Conservation (phyloP, 2,329 filamentous ascomycete genomes). For the Juglanconis sp. region DNA sequence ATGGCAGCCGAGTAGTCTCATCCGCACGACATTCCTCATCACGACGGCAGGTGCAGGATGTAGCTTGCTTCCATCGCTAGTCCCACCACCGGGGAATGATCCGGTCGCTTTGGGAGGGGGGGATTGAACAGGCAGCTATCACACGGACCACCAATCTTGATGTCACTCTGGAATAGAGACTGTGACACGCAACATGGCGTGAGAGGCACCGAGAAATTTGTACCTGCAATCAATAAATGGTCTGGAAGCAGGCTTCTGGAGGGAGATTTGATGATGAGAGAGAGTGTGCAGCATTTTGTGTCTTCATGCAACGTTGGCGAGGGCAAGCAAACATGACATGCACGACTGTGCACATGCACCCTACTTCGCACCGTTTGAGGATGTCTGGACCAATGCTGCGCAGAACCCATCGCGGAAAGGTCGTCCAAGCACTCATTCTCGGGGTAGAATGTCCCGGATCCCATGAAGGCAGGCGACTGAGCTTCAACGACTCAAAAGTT, state of each 20-base stretch:
- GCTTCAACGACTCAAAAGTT: background rate
- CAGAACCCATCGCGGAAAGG: background rate
- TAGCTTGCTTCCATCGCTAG: background rate
- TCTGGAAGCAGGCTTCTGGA: background rate
- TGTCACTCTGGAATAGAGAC: background rate
- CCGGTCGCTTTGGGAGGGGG: background rate
- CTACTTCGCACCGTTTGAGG: background rate
- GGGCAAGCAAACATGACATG: slow-evolving; percentile 7
- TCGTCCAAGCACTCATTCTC: background rate
- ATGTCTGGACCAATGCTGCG: background rate
- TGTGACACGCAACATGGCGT: background rate
- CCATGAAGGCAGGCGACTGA: background rate
- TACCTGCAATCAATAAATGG: background rate
- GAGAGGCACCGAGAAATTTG: background rate
- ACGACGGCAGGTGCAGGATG: no score
- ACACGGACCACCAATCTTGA: background rate
- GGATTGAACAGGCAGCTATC: background rate
- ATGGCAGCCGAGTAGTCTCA: no score
- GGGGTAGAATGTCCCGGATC: background rate
- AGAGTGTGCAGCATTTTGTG: background rate
- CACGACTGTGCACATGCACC: background rate
- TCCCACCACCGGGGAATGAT: background rate
- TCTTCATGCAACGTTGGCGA: background rate
- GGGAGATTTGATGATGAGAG: background rate
- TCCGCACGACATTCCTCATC: no score